These are phyloP conservation scores for Amphibolis antarctica DNA, from an alignment of 106 monocot genomes.

Conservation along the genomic window DNA sequence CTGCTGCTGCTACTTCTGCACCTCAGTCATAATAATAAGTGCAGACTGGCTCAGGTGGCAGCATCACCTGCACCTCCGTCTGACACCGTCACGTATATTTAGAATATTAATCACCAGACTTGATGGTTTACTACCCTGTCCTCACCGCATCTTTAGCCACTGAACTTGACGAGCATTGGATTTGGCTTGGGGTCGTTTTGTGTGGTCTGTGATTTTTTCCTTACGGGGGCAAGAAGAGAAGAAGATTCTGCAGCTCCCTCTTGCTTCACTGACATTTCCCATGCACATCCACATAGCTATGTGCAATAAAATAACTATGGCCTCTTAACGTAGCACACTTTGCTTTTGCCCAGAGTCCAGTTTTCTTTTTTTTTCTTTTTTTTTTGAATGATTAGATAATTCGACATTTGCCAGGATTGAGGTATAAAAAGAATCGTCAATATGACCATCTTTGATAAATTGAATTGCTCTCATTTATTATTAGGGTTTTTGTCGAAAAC, in stretches of 20 bases:
- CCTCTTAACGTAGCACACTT: neutral
- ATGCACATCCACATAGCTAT: conserved; percentile 16
- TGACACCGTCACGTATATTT: conserved; percentile 11
- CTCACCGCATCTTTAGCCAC: no score
- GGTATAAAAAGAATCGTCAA: no score
- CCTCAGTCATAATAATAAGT: conserved; percentile 26
- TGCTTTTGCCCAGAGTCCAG: neutral
- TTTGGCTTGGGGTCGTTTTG: neutral
- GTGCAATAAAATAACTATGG: conserved; percentile 1
- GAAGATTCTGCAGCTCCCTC: conserved; percentile 79
- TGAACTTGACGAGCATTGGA: neutral
- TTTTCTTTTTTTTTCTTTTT: neutral
- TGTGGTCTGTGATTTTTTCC: conserved; percentile 10
- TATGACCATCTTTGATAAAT: no score
- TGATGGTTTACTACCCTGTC: conserved; percentile 8
- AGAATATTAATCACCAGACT: neutral
- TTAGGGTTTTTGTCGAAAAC: no score
- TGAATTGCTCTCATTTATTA: no score
- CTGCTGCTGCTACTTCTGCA: conserved; percentile 17
- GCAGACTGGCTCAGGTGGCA: conserved; percentile 33
- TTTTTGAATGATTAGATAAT: no score
- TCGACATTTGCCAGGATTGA: no score
- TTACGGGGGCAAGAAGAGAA: conserved; percentile 29
- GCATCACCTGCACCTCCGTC: conserved; percentile 25
- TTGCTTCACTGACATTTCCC: conserved; percentile 61